These are phyloP conservation scores for Apiotrichum montevideense DNA, from an alignment of 1,284 basidiomycete genomes.

Conservation along the genomic window DNA sequence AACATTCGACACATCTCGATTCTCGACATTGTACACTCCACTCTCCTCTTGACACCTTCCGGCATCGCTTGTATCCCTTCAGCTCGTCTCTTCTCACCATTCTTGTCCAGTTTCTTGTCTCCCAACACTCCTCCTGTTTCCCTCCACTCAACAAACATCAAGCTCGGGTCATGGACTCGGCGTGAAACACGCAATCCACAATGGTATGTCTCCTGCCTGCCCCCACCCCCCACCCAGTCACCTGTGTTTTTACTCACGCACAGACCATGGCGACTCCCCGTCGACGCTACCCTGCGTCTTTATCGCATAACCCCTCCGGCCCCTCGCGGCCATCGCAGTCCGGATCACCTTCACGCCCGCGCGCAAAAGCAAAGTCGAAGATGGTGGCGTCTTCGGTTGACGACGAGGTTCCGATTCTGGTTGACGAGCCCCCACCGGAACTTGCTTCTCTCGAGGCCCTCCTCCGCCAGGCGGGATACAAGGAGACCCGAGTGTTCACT, in stretches of 20 bases:
- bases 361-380: no score
- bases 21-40: no score
- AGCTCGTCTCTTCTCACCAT: no score
- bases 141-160: background rate
- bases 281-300: slow-evolving; percentile 17
- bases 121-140: no score
- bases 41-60: no score
- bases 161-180: slow-evolving; percentile 11
- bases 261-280: slow-evolving; percentile 3
- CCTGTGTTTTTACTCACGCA: background rate
- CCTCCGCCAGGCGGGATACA: slow-evolving; percentile 75
- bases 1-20: no score
- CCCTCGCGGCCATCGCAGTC: slow-evolving; percentile 16
- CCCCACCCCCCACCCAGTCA: background rate
- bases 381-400: slow-evolving; percentile 15
- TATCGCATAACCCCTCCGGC: slow-evolving; percentile 18
- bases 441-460: slow-evolving; percentile 69
- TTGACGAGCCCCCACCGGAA: slow-evolving; percentile 5
- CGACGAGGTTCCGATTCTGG: slow-evolving; percentile 20
- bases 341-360: background rate
- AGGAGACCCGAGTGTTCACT: slow-evolving; percentile 78
- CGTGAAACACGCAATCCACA: background rate
- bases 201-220: background rate
- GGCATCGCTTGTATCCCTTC: no score
- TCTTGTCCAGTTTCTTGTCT: no score